A percentile compares a stretch with the other conserved stretches of the same genome.
These are phyloP conservation scores for Hypoxylon sp. DNA, from an alignment of 2,329 filamentous ascomycete species.

Conservation along the genomic window DNA sequence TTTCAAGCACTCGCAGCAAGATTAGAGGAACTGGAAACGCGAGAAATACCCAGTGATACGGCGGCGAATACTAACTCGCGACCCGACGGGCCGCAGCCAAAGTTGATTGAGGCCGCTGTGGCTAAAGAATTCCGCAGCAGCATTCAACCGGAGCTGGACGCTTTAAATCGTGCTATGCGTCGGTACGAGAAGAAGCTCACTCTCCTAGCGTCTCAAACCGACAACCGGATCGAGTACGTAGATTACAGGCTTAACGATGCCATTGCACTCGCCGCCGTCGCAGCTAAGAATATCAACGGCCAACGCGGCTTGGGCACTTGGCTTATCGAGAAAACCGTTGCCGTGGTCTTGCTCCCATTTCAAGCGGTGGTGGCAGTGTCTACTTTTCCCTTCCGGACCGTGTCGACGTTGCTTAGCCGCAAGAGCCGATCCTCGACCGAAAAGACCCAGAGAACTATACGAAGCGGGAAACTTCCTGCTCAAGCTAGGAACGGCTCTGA, in stretches of 20 bases:
- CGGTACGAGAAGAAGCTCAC: constrained; percentile 92
- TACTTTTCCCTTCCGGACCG: constrained; percentile 59
- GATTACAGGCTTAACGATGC: constrained; percentile 81
- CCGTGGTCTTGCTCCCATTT: constrained; percentile 59
- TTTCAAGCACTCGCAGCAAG: constrained; percentile 72
- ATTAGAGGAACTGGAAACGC: constrained; percentile 77
- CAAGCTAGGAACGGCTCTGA: constrained; percentile 44
- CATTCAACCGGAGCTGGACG: constrained; percentile 86
- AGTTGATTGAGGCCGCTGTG: constrained; percentile 59
- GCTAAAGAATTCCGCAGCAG: constrained; percentile 72
- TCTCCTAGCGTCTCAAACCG: constrained; percentile 79
- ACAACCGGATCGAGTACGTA: constrained; percentile 78
- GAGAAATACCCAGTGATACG: constrained; percentile 58
- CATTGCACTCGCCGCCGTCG: constrained; percentile 82
- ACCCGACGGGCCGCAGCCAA: constrained; percentile 52
- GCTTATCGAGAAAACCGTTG: constrained; percentile 55
- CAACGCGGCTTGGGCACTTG: constrained; percentile 56
- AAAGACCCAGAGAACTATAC: constrained; percentile 44
- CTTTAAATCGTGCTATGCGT: constrained; percentile 87
- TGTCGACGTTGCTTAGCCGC: constrained; percentile 53
- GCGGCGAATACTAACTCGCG: constrained; percentile 37
- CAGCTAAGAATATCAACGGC: constrained; percentile 65
- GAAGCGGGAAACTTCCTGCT: constrained; percentile 39
- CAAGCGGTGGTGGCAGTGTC: constrained; percentile 57
- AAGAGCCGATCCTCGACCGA: constrained; percentile 51